A percentile compares a stretch with the other conserved stretches of the same genome.
These are phyloP conservation scores for Ophiostoma himal-ulmi DNA, from an alignment of 2,329 filamentous ascomycete genomes.

Conservation along the genomic window DNA sequence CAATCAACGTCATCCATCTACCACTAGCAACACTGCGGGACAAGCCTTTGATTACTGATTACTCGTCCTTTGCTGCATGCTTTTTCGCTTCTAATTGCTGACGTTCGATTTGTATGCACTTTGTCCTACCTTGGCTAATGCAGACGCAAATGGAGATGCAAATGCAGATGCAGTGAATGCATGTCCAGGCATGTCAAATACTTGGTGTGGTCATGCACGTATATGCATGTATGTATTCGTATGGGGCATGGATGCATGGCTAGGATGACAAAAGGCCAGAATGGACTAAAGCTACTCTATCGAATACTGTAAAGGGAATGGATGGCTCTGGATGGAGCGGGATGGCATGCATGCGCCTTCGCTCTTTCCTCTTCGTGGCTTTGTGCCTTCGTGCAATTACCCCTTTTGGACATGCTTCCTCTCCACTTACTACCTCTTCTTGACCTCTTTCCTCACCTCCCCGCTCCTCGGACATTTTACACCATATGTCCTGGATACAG, in stretches of 20 bases:
- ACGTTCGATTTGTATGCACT: neutral
- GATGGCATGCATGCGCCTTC: constrained; percentile 3
- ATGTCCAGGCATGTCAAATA: neutral
- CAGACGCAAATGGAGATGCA: neutral
- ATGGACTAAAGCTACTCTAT: neutral
- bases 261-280: neutral
- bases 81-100: neutral
- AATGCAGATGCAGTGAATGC: neutral
- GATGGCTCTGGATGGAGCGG: neutral
- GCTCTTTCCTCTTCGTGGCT: constrained; percentile 10
- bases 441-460: neutral
- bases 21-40: neutral
- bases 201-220: constrained; percentile 8
- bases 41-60: neutral
- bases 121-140: neutral
- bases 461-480: constrained; percentile 8
- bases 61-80: neutral
- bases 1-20: neutral
- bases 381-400: constrained; percentile 7
- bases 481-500: neutral
- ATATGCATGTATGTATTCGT: constrained; percentile 1
- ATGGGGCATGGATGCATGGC: neutral
- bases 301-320: neutral
- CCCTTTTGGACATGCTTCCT: neutral
- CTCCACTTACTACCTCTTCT: neutral